Conservation (phyloP, 163 green algal species). For the Scenedesmus sp. region DNA sequence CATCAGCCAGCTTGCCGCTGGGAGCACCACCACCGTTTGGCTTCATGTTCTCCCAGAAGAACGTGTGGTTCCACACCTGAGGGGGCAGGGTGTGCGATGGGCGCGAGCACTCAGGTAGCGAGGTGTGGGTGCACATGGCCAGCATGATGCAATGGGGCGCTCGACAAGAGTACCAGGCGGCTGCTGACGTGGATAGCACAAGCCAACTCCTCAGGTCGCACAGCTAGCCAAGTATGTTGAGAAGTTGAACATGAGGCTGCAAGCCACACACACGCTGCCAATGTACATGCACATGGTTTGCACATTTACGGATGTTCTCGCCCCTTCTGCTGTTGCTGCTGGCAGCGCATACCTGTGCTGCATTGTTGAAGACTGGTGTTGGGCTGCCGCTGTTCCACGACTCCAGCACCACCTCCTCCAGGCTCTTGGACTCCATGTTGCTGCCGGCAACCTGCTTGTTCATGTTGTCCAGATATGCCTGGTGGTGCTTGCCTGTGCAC, state of each 20-base stretch:
- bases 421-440: constrained; percentile 77
- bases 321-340: not conserved
- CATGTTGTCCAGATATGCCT: constrained; percentile 80
- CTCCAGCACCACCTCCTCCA: constrained; percentile 80
- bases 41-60: constrained; percentile 80
- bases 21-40: constrained; percentile 72
- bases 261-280: no score
- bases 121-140: not conserved
- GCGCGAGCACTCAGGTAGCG: not conserved
- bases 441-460: constrained; percentile 94
- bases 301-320: not conserved
- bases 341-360: constrained; percentile 75
- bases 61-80: constrained; percentile 81
- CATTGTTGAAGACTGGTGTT: constrained; percentile 87
- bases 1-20: constrained; percentile 65
- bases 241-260: constrained; percentile 83
- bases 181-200: no score
- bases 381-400: constrained; percentile 86
- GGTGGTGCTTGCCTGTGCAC: constrained; percentile 45
- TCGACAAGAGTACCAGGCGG: no score
- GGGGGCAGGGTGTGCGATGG: not conserved
- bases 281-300: constrained; percentile 34
- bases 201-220: no score
- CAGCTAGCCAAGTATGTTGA: no score
- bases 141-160: not conserved